A percentile compares a stretch with the other conserved stretches of the same genome.
phyloP scores from a whole-genome alignment of 345 rosid species.

The Barbarea vulgaris region DNA sequence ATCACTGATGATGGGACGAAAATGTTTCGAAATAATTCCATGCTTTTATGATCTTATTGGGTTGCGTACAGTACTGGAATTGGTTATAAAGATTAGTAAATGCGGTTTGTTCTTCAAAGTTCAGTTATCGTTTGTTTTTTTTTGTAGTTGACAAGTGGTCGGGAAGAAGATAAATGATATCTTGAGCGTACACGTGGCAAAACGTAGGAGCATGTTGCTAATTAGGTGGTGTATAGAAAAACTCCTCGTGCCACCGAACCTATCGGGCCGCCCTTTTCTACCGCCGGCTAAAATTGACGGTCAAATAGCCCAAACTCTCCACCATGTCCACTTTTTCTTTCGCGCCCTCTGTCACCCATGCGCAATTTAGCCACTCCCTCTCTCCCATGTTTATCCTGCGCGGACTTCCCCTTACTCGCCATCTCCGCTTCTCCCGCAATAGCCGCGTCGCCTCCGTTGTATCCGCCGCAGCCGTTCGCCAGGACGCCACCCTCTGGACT shows the following conservation, averaged over 20 bases:
- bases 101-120: neutral
- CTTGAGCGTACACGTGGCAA: slow-evolving; percentile 48
- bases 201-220: neutral
- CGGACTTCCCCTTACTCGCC: slow-evolving; percentile 47
- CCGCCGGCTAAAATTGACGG: slow-evolving; percentile 49
- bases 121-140: neutral
- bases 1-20: neutral
- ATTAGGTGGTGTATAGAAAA: neutral
- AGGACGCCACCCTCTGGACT: slow-evolving; percentile 76
- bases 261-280: slow-evolving; percentile 33
- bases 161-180: slow-evolving; percentile 32
- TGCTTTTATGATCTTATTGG: neutral
- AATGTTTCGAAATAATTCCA: neutral
- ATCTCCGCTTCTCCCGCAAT: slow-evolving; percentile 31
- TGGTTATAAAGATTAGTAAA: too few relatives aligned
- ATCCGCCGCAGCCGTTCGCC: slow-evolving; percentile 67
- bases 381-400: slow-evolving; percentile 75
- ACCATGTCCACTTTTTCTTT: slow-evolving; percentile 49
- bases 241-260: slow-evolving; percentile 42
- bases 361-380: slow-evolving; percentile 47
- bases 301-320: slow-evolving; percentile 16
- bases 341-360: slow-evolving; percentile 50
- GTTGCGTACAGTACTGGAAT: neutral
- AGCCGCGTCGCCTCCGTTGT: slow-evolving; percentile 53
- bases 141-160: neutral